A percentile compares a stretch with the other conserved stretches of the same genome.
Evolutionary conservation across 495 filamentous ascomycete genomes (phyloP).

Genomic region (Hyaloscypha finlandica): DNA sequence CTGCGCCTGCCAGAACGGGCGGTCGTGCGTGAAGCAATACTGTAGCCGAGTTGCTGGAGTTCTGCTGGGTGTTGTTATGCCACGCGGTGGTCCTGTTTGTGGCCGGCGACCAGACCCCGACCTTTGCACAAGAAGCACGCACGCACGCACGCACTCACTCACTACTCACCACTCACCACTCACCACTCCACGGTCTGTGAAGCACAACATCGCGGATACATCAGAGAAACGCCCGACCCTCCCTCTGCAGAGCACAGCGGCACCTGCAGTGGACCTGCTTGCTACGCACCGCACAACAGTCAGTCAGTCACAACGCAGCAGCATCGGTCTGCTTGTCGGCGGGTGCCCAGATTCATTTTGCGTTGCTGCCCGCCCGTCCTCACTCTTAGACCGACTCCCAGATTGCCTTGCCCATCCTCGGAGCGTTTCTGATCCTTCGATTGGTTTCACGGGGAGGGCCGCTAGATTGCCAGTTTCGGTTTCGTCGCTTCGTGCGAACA

Average conservation of each 20-base stretch:
- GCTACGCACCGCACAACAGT: background rate
- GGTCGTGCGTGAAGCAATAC: too few species aligned
- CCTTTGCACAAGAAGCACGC: background rate
- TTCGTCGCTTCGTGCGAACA: background rate
- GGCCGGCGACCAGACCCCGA: background rate
- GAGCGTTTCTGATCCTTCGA: slow-evolving; percentile 8
- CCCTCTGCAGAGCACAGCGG: too few species aligned
- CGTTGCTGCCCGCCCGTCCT: background rate
- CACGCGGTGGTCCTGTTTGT: background rate
- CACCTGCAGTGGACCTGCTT: too few species aligned
- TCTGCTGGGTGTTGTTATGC: background rate
- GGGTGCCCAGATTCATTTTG: background rate
- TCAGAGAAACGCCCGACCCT: too few species aligned
- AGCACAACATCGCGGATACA: too few species aligned
- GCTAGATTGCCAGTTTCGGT: background rate
- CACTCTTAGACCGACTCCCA: background rate
- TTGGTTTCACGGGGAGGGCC: slow-evolving; percentile 10
- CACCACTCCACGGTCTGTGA: too few species aligned
- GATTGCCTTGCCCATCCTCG: background rate
- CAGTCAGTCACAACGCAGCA: too few species aligned
- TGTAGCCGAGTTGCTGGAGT: background rate
- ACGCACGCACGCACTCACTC: too few species aligned
- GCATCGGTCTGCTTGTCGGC: background rate
- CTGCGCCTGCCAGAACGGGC: too few species aligned
- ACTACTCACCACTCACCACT: too few species aligned